Percentiles rank a stretch among this genome's conserved stretches.
phyloP scores from a whole-genome alignment of 495 filamentous ascomycete genomes.

The Penicillium fimorum region DNA sequence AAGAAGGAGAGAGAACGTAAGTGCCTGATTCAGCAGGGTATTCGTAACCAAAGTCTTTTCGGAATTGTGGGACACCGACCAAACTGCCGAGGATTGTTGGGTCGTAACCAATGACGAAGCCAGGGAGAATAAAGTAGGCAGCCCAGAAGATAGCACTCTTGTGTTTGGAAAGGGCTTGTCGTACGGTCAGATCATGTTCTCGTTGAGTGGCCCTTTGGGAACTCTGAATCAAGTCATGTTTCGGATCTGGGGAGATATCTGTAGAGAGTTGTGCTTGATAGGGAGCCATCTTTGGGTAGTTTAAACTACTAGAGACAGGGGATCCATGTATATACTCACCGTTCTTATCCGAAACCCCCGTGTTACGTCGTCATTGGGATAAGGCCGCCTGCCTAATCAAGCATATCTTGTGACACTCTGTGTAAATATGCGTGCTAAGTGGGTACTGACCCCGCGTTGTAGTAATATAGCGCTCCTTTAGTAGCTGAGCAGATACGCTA shows the following conservation, averaged over 20 bases:
- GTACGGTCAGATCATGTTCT: background rate
- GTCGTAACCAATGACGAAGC: background rate
- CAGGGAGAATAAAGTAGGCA: background rate
- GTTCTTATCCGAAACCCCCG: background rate
- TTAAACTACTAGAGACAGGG: background rate
- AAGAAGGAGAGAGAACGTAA: conserved; percentile 29
- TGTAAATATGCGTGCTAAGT: background rate
- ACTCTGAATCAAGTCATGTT: background rate
- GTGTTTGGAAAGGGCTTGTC: background rate
- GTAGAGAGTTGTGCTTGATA: background rate
- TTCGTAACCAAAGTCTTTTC: conserved; percentile 32
- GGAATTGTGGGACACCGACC: conserved; percentile 34
- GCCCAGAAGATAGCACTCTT: background rate
- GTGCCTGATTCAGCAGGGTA: conserved; percentile 15
- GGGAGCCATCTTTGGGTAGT: background rate
- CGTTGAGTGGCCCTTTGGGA: background rate
- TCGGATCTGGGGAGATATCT: background rate
- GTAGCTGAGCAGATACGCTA: too few relatives aligned
- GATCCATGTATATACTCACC: background rate
- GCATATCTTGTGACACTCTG: background rate
- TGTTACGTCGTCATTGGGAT: background rate
- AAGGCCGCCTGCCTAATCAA: background rate
- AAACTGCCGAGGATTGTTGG: conserved; percentile 25
- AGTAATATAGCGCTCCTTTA: background rate
- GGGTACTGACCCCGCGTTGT: background rate